These are phyloP conservation scores for Oryza coarctata DNA, from an alignment of 176 grass and related monocot genomes.

Conservation along the genomic window DNA sequence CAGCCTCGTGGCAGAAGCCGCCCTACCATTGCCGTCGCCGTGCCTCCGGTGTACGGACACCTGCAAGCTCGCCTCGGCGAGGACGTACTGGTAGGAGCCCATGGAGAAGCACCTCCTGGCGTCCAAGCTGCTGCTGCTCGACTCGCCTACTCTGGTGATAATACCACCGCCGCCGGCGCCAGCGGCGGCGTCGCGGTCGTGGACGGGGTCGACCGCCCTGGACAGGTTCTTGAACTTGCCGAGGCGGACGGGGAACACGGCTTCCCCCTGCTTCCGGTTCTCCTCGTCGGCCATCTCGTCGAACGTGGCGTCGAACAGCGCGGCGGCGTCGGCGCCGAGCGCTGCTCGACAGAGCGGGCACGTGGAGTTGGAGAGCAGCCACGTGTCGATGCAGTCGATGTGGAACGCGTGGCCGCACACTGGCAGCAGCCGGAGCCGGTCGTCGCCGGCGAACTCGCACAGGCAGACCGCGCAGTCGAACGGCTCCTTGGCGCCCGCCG, in stretches of 20 bases:
- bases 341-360: slow-evolving; percentile 83
- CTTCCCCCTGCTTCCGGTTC: slow-evolving; percentile 41
- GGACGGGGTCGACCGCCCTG: slow-evolving; percentile 16
- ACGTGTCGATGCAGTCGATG: slow-evolving; percentile 90
- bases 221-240: slow-evolving; percentile 86
- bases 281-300: slow-evolving; percentile 36
- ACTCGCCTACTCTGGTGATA: slow-evolving; percentile 53
- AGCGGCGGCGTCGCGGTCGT: background rate
- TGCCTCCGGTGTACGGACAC: slow-evolving; percentile 60
- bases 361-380: slow-evolving; percentile 96
- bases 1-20: slow-evolving; percentile 19
- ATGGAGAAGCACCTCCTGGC: slow-evolving; percentile 87
- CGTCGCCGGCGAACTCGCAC: slow-evolving; percentile 80
- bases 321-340: slow-evolving; percentile 55
- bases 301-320: slow-evolving; percentile 56
- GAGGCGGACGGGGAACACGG: slow-evolving; percentile 69
- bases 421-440: slow-evolving; percentile 84
- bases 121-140: slow-evolving; percentile 82
- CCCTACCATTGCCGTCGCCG: slow-evolving; percentile 36
- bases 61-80: slow-evolving; percentile 72
- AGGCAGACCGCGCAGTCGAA: slow-evolving; percentile 97
- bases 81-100: slow-evolving; percentile 91
- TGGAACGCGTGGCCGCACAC: slow-evolving; percentile 94
- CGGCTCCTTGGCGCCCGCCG: slow-evolving; percentile 56
- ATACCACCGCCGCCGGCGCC: background rate